phyloP scores from a whole-genome alignment of 352 stramenopile species.

The Phytophthora crassamura region DNA sequence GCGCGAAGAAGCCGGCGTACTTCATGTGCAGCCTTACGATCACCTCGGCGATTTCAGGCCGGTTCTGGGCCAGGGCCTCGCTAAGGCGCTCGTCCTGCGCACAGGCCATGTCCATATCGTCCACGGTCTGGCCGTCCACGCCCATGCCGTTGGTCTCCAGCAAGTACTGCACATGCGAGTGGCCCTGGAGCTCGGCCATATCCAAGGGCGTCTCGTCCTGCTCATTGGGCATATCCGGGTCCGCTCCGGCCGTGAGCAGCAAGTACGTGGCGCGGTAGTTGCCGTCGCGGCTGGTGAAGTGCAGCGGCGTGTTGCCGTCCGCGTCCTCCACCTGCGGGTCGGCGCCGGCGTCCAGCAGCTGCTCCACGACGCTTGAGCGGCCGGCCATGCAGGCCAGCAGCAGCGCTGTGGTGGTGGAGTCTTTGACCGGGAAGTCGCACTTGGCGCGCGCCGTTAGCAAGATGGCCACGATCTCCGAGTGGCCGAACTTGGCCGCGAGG shows the following conservation, averaged over 20 bases:
- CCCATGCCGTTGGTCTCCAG: conserved; percentile 82
- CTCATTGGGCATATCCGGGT: conserved; percentile 87
- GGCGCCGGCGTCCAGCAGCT: conserved; percentile 73
- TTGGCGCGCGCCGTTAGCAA: conserved; percentile 54
- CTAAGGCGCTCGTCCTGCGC: conserved; percentile 67
- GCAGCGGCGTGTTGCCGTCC: conserved; percentile 83
- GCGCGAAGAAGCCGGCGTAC: conserved; percentile 66
- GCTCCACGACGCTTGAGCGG: conserved; percentile 68
- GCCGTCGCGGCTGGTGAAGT: conserved; percentile 76
- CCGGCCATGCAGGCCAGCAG: conserved; percentile 72
- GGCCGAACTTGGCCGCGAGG: conserved; percentile 62
- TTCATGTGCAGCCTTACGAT: conserved; percentile 85
- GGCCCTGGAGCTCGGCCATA: conserved; percentile 66
- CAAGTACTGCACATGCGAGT: conserved; percentile 79
- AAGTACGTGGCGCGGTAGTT: conserved; percentile 84
- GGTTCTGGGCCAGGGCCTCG: conserved; percentile 65
- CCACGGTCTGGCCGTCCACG: conserved; percentile 53
- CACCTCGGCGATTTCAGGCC: conserved; percentile 72
- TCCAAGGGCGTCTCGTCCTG: conserved; percentile 84
- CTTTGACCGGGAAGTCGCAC: conserved; percentile 52
- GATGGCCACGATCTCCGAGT: conserved; percentile 50
- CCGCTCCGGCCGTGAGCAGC: conserved; percentile 80
- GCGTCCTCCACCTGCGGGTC: conserved; percentile 80
- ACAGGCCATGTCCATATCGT: conserved; percentile 72
- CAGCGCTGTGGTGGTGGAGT: conserved; percentile 66